Evolutionary conservation across 352 stramenopile genomes (phyloP).

Genomic region (Globisporangium emineosum): DNA sequence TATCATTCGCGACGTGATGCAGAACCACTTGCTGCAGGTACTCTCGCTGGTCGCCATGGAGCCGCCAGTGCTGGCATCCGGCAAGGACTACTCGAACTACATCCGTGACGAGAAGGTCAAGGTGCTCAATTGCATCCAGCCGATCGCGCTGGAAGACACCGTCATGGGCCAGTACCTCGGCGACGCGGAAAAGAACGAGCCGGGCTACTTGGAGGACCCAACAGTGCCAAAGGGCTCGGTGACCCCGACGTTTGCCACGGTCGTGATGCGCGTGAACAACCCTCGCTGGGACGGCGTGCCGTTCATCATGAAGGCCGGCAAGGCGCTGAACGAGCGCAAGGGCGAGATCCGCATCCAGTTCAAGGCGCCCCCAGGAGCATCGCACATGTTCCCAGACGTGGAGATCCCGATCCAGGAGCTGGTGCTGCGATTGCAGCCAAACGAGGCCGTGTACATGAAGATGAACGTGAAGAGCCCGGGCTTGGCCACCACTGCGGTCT

Average conservation of each 20-base stretch:
- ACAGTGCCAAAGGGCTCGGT: slow-evolving; percentile 93
- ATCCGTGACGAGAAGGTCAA: slow-evolving; percentile 98
- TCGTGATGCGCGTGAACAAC: slow-evolving; percentile 94
- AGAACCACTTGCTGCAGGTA: slow-evolving; percentile 99
- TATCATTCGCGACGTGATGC: slow-evolving; percentile 99
- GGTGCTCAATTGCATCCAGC: slow-evolving; percentile 95
- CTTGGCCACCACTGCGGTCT: slow-evolving; percentile 87
- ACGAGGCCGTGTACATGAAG: slow-evolving; percentile 97
- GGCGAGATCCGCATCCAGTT: slow-evolving; percentile 98
- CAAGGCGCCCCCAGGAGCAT: slow-evolving; percentile 85
- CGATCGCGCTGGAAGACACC: slow-evolving; percentile 92
- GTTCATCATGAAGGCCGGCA: slow-evolving; percentile 99
- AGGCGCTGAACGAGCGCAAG: slow-evolving; percentile 97
- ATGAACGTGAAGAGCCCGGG: slow-evolving; percentile 96
- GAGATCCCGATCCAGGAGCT: slow-evolving; percentile 94
- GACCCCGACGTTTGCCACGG: slow-evolving; percentile 91
- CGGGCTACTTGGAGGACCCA: slow-evolving; percentile 94
- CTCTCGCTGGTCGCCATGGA: slow-evolving; percentile 98
- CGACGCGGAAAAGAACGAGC: slow-evolving; percentile 70
- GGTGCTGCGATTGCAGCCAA: slow-evolving; percentile 96
- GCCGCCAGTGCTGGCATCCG: slow-evolving; percentile 78
- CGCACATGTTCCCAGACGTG: slow-evolving; percentile 89
- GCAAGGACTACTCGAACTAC: slow-evolving; percentile 88
- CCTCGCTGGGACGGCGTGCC: slow-evolving; percentile 95
- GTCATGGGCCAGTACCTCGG: slow-evolving; percentile 97